A percentile compares a stretch with the other conserved stretches of the same genome.
These are phyloP conservation scores for Fusarium kyushuense DNA, from an alignment of 2,329 filamentous ascomycete genomes.

Conservation along the genomic window DNA sequence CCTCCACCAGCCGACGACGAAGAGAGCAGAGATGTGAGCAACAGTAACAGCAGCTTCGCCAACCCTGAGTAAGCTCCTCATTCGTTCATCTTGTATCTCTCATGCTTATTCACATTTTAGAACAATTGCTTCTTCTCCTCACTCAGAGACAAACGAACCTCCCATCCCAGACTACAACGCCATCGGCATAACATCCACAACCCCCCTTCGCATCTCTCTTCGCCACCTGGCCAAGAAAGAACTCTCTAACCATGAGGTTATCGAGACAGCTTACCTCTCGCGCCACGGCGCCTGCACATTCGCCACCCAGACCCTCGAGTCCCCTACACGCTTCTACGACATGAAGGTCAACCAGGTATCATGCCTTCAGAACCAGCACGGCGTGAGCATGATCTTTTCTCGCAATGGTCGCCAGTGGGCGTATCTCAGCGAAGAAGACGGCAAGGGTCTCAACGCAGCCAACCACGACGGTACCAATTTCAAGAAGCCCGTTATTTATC, in stretches of 20 bases:
- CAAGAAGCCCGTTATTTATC: constrained; percentile 39
- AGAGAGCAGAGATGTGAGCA: constrained; percentile 16
- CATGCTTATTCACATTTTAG: neutral
- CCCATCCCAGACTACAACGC: constrained; percentile 46
- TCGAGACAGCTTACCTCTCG: constrained; percentile 39
- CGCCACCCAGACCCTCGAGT: constrained; percentile 44
- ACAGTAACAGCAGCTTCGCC: constrained; percentile 21
- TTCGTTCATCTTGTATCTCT: accelerated
- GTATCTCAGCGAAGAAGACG: constrained; percentile 45
- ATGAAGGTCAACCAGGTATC: constrained; percentile 38
- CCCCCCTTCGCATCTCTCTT: constrained; percentile 43
- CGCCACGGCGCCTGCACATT: constrained; percentile 38
- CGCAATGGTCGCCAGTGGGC: constrained; percentile 43
- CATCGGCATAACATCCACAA: constrained; percentile 44
- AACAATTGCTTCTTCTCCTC: constrained; percentile 42
- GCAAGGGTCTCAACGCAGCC: constrained; percentile 36
- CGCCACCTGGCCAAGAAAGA: constrained; percentile 47
- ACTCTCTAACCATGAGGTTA: constrained; percentile 44
- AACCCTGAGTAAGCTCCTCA: constrained; percentile 22
- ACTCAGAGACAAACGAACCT: constrained; percentile 41
- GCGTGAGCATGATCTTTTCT: constrained; percentile 43
- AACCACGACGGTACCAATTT: constrained; percentile 42
- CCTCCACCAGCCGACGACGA: constrained; percentile 17
- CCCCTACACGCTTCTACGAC: constrained; percentile 47
- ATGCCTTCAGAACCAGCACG: constrained; percentile 41